Evolutionary conservation across 208 protist genomes (phyloP), one percentile per base, ranked within the genome.

Genomic region (Endotrypanum monterogeii): DNA sequence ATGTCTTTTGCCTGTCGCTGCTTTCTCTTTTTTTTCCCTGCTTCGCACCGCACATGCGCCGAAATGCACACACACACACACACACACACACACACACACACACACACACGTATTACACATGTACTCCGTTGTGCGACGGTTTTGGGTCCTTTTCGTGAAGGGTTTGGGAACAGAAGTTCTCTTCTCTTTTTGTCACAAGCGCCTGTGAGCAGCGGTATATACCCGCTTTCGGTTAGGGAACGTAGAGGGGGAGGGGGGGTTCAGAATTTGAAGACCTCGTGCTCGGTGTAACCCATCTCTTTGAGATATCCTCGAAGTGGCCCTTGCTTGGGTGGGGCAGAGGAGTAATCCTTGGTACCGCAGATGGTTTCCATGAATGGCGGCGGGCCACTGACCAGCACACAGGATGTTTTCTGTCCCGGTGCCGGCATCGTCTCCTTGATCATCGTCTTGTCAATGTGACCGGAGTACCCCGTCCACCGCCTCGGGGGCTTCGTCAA

Each of bases 261-360:
- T 88, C 75, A 97, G 63, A 97, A 90, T 71, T 94, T 97, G 58
- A 85, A 94, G 25, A 97, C 89, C 66, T 86, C 76, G 2, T 72
- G 67, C 63, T 82, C 75, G 12, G 81, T 69, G 78, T 94, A 97
- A 44, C 87, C 88, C 78, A 94, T 60, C 50, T 94, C 83, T 74
- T 92, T 93, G 28, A 97, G 79, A 65, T 86, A 83, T 48, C 93
- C 89, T 12, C 32, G 52, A 11, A 95, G 66, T 23, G 71, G 54
- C 32, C 93, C 91, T 74, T 96, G 91, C 77, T 85, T 88, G 50
- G 83, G 84, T 28, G 87, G 86, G 32, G 57, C 58, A 62, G 67
- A 76, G 39, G 35, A 80, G 79, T 82, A 90, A 71, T 92, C 84
- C 83, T 97, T 97, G 25, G 79, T 18, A 41, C 89, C 89, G 52